Conservation (phyloP, 345 rosid species). For the Eucalyptus dawsonii region DNA sequence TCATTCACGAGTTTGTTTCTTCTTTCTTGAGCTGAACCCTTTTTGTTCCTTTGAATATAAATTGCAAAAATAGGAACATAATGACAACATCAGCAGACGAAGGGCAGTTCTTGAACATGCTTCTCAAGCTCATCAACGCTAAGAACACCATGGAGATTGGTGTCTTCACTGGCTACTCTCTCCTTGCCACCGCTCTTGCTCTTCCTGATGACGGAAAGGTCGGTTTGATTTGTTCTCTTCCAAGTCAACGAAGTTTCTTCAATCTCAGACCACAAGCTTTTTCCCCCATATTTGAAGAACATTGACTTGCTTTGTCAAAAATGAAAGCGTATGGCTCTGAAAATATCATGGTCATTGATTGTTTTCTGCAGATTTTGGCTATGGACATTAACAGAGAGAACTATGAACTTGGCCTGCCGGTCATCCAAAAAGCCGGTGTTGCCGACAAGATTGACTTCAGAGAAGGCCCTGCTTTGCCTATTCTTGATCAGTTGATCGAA, state of each 20-base stretch:
- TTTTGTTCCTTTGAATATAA: neutral
- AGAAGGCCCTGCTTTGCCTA: slow-evolving; percentile 97
- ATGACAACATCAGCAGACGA: slow-evolving; percentile 98
- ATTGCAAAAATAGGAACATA: slow-evolving; percentile 50
- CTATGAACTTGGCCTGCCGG: slow-evolving; percentile 80
- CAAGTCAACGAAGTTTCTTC: neutral
- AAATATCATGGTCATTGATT: neutral
- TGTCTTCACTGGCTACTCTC: slow-evolving; percentile 97
- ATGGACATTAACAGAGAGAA: slow-evolving; percentile 92
- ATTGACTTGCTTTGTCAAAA: neutral
- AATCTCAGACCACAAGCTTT: neutral
- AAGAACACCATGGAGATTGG: slow-evolving; percentile 99
- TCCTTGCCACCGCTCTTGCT: slow-evolving; percentile 95
- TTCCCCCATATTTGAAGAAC: neutral
- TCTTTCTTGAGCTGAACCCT: neutral
- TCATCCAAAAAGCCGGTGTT: slow-evolving; percentile 84
- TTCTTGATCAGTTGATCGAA: slow-evolving; percentile 66
- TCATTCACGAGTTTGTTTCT: neutral
- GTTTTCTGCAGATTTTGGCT: slow-evolving; percentile 59
- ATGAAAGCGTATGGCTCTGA: neutral
- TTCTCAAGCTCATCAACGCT: slow-evolving; percentile 88
- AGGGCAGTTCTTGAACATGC: slow-evolving; percentile 92
- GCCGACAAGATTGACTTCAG: slow-evolving; percentile 89
- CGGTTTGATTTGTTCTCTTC: neutral
- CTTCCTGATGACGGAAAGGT: slow-evolving; percentile 93